Percentiles rank a stretch among this genome's conserved stretches.
Conservation (phyloP, 2,329 filamentous ascomycete genomes). For the Acrodontium crateriforme region DNA sequence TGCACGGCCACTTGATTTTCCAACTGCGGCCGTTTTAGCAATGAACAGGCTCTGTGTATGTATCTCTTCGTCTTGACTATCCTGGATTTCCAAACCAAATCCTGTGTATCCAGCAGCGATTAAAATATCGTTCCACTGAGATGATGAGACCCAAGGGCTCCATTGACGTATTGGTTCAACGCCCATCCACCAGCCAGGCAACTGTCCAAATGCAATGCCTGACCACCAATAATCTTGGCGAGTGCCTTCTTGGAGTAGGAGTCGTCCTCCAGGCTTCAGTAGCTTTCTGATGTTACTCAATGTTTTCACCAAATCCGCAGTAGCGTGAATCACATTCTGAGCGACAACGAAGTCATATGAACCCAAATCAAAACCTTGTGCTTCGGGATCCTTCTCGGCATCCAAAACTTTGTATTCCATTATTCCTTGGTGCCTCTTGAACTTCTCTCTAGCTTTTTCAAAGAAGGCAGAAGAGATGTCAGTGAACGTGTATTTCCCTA, state of each 20-base stretch:
- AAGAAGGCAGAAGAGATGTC: slow-evolving; percentile 32
- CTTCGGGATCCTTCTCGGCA: slow-evolving; percentile 15
- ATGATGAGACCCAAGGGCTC: slow-evolving; percentile 4
- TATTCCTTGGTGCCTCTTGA: slow-evolving; percentile 13
- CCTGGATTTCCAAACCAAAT: slow-evolving; percentile 2
- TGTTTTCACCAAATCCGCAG: slow-evolving; percentile 5
- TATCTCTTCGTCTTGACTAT: slow-evolving; percentile 1
- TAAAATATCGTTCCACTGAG: slow-evolving; percentile 4
- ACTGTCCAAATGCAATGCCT: slow-evolving; percentile 4
- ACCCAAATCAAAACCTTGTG: slow-evolving; percentile 23
- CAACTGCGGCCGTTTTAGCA: neutral
- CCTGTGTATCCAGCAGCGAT: slow-evolving; percentile 4
- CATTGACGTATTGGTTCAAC: slow-evolving; percentile 4
- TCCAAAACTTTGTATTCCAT: slow-evolving; percentile 23
- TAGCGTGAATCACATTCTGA: slow-evolving; percentile 13
- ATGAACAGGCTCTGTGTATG: slow-evolving; percentile 1
- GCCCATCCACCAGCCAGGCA: slow-evolving; percentile 8
- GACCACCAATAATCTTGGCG: slow-evolving; percentile 4
- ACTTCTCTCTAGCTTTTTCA: slow-evolving; percentile 19
- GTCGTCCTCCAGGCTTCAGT: slow-evolving; percentile 12
- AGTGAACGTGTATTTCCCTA: slow-evolving; percentile 29
- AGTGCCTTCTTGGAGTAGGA: slow-evolving; percentile 7
- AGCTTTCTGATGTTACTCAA: slow-evolving; percentile 11
- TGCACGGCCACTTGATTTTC: neutral
- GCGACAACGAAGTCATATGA: slow-evolving; percentile 15